Base-by-base conservation (phyloP, 495 filamentous ascomycete species). In the Talaromyces ruber region DNA sequence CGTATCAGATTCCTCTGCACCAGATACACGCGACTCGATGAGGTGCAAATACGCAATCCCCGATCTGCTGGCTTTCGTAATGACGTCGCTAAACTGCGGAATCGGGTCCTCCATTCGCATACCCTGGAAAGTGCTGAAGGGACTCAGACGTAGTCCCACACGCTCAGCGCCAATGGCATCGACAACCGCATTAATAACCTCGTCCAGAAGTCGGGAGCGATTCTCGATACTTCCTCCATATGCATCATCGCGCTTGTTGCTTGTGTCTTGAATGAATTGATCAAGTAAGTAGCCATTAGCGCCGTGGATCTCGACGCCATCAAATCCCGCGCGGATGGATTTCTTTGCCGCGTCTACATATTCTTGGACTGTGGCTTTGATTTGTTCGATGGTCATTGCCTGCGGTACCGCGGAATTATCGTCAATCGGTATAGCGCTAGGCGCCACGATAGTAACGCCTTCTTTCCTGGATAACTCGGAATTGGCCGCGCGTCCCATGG, bases 141-240 rank as follows among this genome's bases (percentile, higher is more conserved):
- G 90, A 58, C 77, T 83, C 12, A 91, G 71, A 5, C 89, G 81
- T 51, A 91, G 82, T 2, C 72, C 88, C 0, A 81, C 82, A 52
- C 77, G 75, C 22, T 88, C 82, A 0, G 83, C 76, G 5, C 90
- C 90, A 16, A 93, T 70, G 18, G 86, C 88, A 2, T 75, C 79
- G 4, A 79, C 74, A 14, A 93, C 81, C 2, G 87, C 86, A 22
- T 82, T 75, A 21, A 78, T 74, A 5, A 87, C 79, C 68, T 90
- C 88, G 16, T 89, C 30, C 3, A 74, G 78, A 61, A 93, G 87
- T 22, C 84, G 81, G 6, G 83, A 76, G 21, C 90, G 80, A 63
- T 88, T 88, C 76, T 90, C 88, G 21, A 91, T 71, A 64, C 81
- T 86, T n/a, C 89, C 88, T 22, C 89, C 89, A 67, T 82, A 92